A percentile compares a stretch with the other conserved stretches of the same genome.
These are phyloP conservation scores for Neobulgaria alba DNA, from an alignment of 2,329 filamentous ascomycete species.

Conservation along the genomic window DNA sequence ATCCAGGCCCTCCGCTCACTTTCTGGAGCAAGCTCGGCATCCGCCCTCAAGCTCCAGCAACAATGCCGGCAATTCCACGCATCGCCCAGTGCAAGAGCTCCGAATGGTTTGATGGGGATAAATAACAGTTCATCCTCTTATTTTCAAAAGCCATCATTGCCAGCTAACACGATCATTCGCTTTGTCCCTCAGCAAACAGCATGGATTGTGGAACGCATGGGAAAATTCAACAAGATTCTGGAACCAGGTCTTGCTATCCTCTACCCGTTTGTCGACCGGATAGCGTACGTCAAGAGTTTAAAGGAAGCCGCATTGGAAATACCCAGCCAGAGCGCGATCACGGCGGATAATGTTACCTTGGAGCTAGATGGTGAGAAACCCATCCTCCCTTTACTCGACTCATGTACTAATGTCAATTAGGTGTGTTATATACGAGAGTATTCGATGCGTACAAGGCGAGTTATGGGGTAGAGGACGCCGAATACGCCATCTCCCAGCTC, in stretches of 20 bases:
- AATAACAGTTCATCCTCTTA: constrained; percentile 56
- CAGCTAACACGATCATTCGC: constrained; percentile 87
- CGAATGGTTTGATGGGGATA: constrained; percentile 25
- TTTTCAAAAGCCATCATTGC: constrained; percentile 66
- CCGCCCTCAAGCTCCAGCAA: constrained; percentile 14
- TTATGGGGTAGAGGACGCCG: constrained; percentile 96
- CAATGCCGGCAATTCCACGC: constrained; percentile 24
- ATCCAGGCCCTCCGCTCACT: constrained; percentile 12
- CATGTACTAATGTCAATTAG: background rate
- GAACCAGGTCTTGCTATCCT: constrained; percentile 85
- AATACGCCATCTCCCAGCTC: constrained; percentile 96
- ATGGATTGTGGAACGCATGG: constrained; percentile 99
- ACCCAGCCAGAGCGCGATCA: constrained; percentile 94
- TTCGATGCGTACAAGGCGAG: constrained; percentile 98
- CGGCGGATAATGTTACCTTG: constrained; percentile 94
- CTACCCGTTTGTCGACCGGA: constrained; percentile 85
- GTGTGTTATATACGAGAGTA: constrained; percentile 83
- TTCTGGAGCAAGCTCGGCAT: constrained; percentile 15
- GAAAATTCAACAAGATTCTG: constrained; percentile 88
- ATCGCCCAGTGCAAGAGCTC: constrained; percentile 17
- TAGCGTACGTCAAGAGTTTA: constrained; percentile 94
- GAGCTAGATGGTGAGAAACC: constrained; percentile 66
- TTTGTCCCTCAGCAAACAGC: constrained; percentile 99
- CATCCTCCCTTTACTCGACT: background rate
- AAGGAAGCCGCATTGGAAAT: constrained; percentile 97